A percentile compares a stretch with the other conserved stretches of the same genome.
Conservation (phyloP, 257 asterid species). For the Gardenia jasminoides region DNA sequence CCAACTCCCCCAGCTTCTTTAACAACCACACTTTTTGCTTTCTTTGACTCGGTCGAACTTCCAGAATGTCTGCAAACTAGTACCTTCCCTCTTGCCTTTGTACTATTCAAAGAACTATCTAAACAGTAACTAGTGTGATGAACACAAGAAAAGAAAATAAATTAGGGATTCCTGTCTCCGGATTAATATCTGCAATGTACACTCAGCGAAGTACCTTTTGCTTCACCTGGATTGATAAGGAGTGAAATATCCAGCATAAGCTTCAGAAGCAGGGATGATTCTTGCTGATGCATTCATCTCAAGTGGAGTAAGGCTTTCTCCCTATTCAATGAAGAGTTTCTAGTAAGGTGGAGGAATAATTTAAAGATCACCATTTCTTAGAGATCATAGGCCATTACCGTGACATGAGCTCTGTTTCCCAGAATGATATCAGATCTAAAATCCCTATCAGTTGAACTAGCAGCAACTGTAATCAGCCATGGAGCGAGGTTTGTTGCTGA, state of each 20-base stretch:
- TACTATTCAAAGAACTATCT: conserved; percentile 83
- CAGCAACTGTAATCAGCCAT: conserved; percentile 92
- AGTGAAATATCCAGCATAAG: conserved; percentile 84
- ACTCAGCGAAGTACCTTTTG: conserved; percentile 61
- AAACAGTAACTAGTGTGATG: conserved; percentile 63
- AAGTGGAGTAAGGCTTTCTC: conserved; percentile 66
- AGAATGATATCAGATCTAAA: conserved; percentile 65
- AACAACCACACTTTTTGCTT: conserved; percentile 65
- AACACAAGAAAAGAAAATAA: conserved; percentile 26
- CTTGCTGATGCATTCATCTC: conserved; percentile 46
- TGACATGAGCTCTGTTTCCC: conserved; percentile 61
- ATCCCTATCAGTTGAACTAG: conserved; percentile 79
- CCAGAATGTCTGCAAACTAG: conserved; percentile 85
- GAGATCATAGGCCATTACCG: conserved; percentile 39
- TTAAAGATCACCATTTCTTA: neutral
- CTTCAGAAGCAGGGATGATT: conserved; percentile 76
- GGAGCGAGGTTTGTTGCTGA: conserved; percentile 87
- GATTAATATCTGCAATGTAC: conserved; percentile 26
- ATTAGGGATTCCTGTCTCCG: conserved; percentile 30
- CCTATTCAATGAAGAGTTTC: conserved; percentile 40
- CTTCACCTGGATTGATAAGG: conserved; percentile 99
- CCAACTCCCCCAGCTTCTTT: conserved; percentile 87
- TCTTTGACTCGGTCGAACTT: conserved; percentile 82
- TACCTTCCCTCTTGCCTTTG: conserved; percentile 74
- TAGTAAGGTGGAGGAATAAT: conserved; percentile 14